Base-by-base conservation (phyloP, 768 basidiomycete genomes). In the Amanita rimosa region DNA sequence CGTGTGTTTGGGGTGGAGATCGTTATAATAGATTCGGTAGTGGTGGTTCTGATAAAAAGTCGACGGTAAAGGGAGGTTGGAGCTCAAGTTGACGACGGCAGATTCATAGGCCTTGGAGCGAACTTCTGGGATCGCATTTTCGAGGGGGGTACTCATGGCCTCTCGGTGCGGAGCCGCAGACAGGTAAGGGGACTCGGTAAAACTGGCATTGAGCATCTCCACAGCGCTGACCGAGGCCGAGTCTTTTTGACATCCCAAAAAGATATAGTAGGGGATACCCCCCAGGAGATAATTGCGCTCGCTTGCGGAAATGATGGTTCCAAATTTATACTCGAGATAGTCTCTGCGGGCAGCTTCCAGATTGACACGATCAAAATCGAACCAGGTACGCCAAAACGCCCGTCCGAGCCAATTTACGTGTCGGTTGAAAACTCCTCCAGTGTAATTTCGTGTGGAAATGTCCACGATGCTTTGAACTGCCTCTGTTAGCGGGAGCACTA, bases 331-430 rank as follows among this genome's bases (percentile, higher is more conserved):
- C 61, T 89, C 85, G 29, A 88, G 71, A 60, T 87, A 88, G 46
- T 81, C 77, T 16, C 83, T 71, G 29, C 83, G 65, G 22, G 76
- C 74, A 6, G 78, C 76, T 19, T 72, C 71, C 7, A 77, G 61
- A 13, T 70, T 75, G 31, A 79, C 72, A 55, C 73, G 70, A 53
- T 75, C 75, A 52, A 76, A 75, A 52, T 75, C 73, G 54, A 75
- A 77, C 79, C 79, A 85, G 37, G 81, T 80, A 54, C 82, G 79
- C 84, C 84, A 86, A 67, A 87, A 87, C 78, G 80, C 79, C 3
- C 83, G 70, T n/a, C 73, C 72, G 42, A 79, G 65, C 79, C 80
- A 86, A 0, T 75, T 39, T 2, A 39, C 37, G 4, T 39, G 37
- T 8, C 37, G 19, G 21, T 39, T 39, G 37, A 39, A 39, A 21